Evolutionary conservation across 1,284 basidiomycete genomes (phyloP).

Genomic region (Fistulina hepatica): DNA sequence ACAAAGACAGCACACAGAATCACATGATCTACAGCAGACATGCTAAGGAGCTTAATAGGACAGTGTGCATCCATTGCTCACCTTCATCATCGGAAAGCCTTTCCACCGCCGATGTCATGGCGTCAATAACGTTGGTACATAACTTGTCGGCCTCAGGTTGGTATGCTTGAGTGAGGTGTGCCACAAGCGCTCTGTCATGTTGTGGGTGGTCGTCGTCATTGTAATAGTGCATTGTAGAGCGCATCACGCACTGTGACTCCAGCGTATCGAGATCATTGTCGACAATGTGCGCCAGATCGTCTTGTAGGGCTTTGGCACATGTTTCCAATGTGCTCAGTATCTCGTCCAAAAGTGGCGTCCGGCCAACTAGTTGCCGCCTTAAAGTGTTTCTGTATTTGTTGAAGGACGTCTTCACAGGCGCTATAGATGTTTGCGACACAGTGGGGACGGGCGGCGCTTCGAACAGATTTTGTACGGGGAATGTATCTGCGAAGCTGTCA

Average conservation of each 20-base stretch:
- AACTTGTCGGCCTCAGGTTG: conserved; percentile 37
- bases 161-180: conserved; percentile 32
- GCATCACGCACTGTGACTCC: conserved; percentile 27
- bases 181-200: conserved; percentile 26
- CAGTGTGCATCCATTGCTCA: conserved; percentile 20
- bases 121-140: conserved; percentile 29
- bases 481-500: conserved; percentile 30
- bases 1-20: conserved; percentile 28
- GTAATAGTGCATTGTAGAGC: conserved; percentile 10
- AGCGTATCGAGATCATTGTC: conserved; percentile 20
- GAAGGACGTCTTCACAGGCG: conserved; percentile 28
- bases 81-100: conserved; percentile 24
- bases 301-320: conserved; percentile 41
- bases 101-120: conserved; percentile 27
- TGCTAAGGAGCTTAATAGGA: not conserved
- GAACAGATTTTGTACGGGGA: conserved; percentile 45
- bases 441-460: conserved; percentile 37
- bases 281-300: conserved; percentile 41
- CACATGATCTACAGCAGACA: conserved; percentile 9
- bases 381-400: conserved; percentile 45
- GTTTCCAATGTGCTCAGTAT: conserved; percentile 48
- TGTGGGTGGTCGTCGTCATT: conserved; percentile 6
- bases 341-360: conserved; percentile 46
- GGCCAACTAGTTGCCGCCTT: conserved; percentile 45
- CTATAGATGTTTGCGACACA: conserved; percentile 26